Conservation (phyloP, 225 moss, liverwort and hornwort genomes). For the Anthoceros angustus region DNA sequence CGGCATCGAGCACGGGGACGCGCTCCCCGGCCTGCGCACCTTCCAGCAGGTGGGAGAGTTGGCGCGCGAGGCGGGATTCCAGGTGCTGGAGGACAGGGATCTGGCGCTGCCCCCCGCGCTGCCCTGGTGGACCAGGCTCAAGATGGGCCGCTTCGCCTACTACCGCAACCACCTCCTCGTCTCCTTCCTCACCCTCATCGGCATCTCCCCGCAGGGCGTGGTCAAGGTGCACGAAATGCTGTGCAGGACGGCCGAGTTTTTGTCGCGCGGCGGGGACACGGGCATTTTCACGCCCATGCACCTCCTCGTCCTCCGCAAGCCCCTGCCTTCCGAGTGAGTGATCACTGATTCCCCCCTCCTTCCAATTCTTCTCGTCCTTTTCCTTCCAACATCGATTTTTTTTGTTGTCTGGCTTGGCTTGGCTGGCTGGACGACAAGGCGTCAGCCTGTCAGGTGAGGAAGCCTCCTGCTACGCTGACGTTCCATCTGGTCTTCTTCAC, state of each 20-base stretch:
- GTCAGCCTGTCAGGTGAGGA: too few relatives aligned
- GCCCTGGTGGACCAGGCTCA: conserved; percentile 88
- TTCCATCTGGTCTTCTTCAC: too few relatives aligned
- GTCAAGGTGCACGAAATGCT: conserved; percentile 95
- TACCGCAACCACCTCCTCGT: conserved; percentile 86
- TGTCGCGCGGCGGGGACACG: conserved; percentile 71
- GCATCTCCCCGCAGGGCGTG: conserved; percentile 78
- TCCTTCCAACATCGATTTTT: too few relatives aligned
- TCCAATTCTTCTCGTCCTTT: too few relatives aligned
- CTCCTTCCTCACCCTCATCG: conserved; percentile 61
- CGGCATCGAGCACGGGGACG: conserved; percentile 88
- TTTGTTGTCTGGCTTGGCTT: too few relatives aligned
- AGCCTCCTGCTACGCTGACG: too few relatives aligned
- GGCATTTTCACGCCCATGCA: conserved; percentile 97
- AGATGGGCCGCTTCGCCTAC: conserved; percentile 79
- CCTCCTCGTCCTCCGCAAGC: conserved; percentile 64
- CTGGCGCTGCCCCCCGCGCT: conserved; percentile 71
- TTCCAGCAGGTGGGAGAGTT: conserved; percentile 57
- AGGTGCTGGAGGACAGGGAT: conserved; percentile 66
- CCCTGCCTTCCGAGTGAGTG: conserved; percentile 28
- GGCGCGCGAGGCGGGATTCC: conserved; percentile 71
- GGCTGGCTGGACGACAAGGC: too few relatives aligned
- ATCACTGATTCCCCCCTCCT: too few relatives aligned
- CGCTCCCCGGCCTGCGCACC: conserved; percentile 68
- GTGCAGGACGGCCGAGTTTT: conserved; percentile 73